Evolutionary conservation across 768 basidiomycete species (phyloP).

Genomic region (Tubosaeta sp.): DNA sequence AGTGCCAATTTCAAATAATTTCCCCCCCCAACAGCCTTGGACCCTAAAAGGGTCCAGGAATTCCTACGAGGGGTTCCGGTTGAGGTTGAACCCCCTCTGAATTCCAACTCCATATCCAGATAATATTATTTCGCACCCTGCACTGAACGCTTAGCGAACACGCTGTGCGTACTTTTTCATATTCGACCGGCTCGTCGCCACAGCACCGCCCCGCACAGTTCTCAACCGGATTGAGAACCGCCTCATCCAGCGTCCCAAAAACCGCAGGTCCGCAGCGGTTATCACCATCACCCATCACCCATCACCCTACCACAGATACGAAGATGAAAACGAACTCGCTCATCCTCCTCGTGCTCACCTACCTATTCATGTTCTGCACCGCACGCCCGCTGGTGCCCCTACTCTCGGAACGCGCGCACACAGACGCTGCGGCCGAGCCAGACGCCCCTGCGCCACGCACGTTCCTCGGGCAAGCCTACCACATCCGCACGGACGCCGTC

Average conservation of each 20-base stretch:
- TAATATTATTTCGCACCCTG: background rate
- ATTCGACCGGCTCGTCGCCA: background rate
- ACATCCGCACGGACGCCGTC: background rate
- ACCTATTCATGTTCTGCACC: constrained; percentile 4
- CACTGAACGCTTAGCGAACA: background rate
- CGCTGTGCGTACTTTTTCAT: constrained; percentile 11
- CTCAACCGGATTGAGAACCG: background rate
- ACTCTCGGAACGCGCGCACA: background rate
- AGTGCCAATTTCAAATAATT: no score
- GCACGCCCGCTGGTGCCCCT: constrained; percentile 2
- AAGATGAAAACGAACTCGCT: background rate
- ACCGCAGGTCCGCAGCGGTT: background rate
- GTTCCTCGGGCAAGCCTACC: constrained; percentile 13
- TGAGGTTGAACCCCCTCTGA: background rate
- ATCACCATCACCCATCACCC: background rate
- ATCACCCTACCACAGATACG: constrained; percentile 1
- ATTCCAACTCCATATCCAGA: background rate
- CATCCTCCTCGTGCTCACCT: constrained; percentile 9
- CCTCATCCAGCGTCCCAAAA: background rate
- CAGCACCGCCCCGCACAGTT: background rate
- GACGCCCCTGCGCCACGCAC: constrained; percentile 4
- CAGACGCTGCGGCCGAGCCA: background rate
- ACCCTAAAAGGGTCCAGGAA: no score
- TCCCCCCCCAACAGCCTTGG: no score
- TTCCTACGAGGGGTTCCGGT: background rate